Conservation (phyloP, 2,329 filamentous ascomycete species). For the Gaeumannomyces sp. region DNA sequence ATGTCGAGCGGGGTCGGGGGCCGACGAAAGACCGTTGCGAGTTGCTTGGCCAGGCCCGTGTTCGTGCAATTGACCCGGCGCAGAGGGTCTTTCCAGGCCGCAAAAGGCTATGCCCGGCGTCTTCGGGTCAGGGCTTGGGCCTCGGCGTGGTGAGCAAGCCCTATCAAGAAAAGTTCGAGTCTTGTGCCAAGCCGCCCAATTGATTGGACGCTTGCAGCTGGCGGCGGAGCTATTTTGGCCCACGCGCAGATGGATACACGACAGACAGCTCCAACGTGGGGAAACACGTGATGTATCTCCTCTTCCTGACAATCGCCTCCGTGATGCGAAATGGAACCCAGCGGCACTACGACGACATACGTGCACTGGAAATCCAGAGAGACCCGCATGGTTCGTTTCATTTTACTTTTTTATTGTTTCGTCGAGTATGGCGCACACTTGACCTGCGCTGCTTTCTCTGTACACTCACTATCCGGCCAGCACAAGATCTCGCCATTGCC, state of each 20-base stretch:
- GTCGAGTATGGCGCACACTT: not conserved
- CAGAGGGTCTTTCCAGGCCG: not conserved
- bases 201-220: not conserved
- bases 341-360: too few relatives aligned
- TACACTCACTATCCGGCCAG: not conserved
- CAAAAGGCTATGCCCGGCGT: not conserved
- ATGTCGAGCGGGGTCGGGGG: not conserved
- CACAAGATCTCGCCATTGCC: not conserved
- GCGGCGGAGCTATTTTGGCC: too few relatives aligned
- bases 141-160: not conserved
- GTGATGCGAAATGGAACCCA: too few relatives aligned
- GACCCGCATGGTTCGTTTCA: not conserved
- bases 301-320: not conserved
- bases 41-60: not conserved
- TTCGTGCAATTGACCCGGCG: not conserved
- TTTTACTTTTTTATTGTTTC: conserved; percentile 4
- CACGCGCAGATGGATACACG: not conserved
- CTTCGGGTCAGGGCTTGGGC: too few relatives aligned
- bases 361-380: not conserved
- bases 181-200: not conserved
- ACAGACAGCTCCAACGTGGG: not conserved
- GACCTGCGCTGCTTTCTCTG: not conserved
- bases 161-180: not conserved
- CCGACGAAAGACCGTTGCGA: not conserved
- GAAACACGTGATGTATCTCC: not conserved